A percentile compares a stretch with the other conserved stretches of the same genome.
phyloP scores from a whole-genome alignment of 108 stramenopile species.

The Thalassiosira profunda region DNA sequence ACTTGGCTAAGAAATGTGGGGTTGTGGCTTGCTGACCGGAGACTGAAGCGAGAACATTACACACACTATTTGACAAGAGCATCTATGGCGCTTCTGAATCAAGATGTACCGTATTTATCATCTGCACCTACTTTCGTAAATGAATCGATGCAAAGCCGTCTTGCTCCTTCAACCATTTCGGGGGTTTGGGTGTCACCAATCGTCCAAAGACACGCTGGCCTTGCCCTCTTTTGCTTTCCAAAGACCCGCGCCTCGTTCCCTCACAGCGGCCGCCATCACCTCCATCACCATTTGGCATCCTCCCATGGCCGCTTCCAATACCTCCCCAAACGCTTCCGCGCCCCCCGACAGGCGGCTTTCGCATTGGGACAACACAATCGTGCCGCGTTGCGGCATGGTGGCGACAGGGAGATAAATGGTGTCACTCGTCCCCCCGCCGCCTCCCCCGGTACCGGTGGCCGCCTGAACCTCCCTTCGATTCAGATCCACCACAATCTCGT shows the following conservation, averaged over 20 bases:
- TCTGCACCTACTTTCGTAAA: too few relatives aligned
- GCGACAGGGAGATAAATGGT: conserved; percentile 83
- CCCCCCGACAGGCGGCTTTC: conserved; percentile 78
- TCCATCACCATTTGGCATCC: conserved; percentile 89
- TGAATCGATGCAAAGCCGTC: too few relatives aligned
- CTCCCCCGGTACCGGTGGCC: conserved; percentile 48
- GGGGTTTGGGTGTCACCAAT: too few relatives aligned
- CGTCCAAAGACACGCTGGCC: conserved; percentile 25
- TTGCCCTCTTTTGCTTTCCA: conserved; percentile 61
- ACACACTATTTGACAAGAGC: too few relatives aligned
- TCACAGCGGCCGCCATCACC: conserved; percentile 78
- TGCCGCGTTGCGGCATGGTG: conserved; percentile 87
- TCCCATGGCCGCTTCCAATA: conserved; percentile 82
- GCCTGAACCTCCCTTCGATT: conserved; percentile 72
- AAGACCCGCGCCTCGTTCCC: conserved; percentile 65
- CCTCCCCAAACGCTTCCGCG: conserved; percentile 63
- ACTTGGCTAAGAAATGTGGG: too few relatives aligned
- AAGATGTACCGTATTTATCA: too few relatives aligned
- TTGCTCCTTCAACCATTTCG: too few relatives aligned
- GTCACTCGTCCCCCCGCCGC: conserved; percentile 55
- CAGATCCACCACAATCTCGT: conserved; percentile 79
- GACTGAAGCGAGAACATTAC: too few relatives aligned
- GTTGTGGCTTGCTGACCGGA: too few relatives aligned
- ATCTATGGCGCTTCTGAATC: too few relatives aligned
- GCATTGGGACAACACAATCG: conserved; percentile 86